phyloP scores from a whole-genome alignment of 2,329 filamentous ascomycete species.

The Bertia moriformis region DNA sequence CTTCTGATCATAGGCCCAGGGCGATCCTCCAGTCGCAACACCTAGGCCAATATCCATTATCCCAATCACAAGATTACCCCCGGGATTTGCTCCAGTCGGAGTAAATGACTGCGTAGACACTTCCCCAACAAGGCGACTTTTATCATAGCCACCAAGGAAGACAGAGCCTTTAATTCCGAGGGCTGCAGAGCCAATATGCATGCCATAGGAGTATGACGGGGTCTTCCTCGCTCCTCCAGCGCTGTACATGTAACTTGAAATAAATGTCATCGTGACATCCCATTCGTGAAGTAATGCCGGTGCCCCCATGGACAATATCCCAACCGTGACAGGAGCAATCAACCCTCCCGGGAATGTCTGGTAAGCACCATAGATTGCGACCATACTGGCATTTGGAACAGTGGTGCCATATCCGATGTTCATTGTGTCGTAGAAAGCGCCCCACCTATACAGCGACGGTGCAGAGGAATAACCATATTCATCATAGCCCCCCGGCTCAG shows the following conservation, averaged over 20 bases:
- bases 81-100: too few species aligned
- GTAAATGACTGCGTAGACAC: slow-evolving; percentile 4
- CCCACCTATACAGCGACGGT: too few species aligned
- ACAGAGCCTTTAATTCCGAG: slow-evolving; percentile 6
- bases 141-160: slow-evolving; percentile 8
- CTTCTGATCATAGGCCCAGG: slow-evolving; percentile 5
- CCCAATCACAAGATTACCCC: slow-evolving; percentile 5
- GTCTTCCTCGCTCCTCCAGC: too few species aligned
- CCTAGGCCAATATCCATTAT: slow-evolving; percentile 8
- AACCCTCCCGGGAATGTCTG: not conserved
- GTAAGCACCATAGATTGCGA: too few species aligned
- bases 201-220: slow-evolving; percentile 8
- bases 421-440: too few species aligned
- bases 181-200: slow-evolving; percentile 8
- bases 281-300: too few species aligned
- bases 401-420: too few species aligned
- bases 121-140: slow-evolving; percentile 5
- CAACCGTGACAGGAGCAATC: not conserved
- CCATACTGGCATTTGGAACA: too few species aligned
- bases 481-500: too few species aligned
- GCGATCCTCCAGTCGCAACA: slow-evolving; percentile 6
- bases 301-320: not conserved
- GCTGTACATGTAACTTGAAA: too few species aligned
- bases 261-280: too few species aligned
- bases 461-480: too few species aligned